These are phyloP conservation scores for Yarrowia bubula DNA, from an alignment of 805 yeast species.

Conservation along the genomic window DNA sequence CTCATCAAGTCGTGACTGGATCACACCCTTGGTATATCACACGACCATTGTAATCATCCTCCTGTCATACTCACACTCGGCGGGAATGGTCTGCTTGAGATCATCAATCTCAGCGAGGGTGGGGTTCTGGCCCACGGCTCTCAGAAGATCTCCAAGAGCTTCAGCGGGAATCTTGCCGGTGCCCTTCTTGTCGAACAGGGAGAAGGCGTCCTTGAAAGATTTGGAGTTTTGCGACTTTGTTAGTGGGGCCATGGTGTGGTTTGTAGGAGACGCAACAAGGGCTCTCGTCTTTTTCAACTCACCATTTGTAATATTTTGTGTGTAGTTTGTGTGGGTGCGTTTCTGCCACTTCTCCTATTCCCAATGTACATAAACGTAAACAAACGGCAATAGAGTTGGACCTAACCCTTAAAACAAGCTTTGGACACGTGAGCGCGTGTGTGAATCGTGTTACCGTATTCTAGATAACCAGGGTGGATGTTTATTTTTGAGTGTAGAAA, in stretches of 20 bases:
- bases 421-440: constrained; percentile 20
- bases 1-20: no score
- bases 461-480: neutral
- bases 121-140: constrained; percentile 99
- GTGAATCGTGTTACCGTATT: neutral
- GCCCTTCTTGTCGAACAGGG: constrained; percentile 93
- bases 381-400: neutral
- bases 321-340: constrained; percentile 14
- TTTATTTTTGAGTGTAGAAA: no score
- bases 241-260: constrained; percentile 17
- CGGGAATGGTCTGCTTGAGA: constrained; percentile 46
- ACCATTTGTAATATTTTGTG: constrained; percentile 25
- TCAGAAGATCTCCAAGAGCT: constrained; percentile 84
- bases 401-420: constrained; percentile 10
- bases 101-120: constrained; percentile 81
- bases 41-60: no score
- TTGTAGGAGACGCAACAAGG: neutral
- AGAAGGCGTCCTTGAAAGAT: constrained; percentile 85
- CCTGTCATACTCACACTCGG: constrained; percentile 37
- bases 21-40: neutral
- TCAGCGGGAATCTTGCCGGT: constrained; percentile 84
- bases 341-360: constrained; percentile 19
- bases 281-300: constrained; percentile 1
- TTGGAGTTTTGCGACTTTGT: constrained; percentile 36
- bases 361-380: constrained; percentile 23